Percentiles rank a stretch among this genome's conserved stretches.
Conservation (phyloP, 164 flowering plant genomes). For the Vitis rupestris region DNA sequence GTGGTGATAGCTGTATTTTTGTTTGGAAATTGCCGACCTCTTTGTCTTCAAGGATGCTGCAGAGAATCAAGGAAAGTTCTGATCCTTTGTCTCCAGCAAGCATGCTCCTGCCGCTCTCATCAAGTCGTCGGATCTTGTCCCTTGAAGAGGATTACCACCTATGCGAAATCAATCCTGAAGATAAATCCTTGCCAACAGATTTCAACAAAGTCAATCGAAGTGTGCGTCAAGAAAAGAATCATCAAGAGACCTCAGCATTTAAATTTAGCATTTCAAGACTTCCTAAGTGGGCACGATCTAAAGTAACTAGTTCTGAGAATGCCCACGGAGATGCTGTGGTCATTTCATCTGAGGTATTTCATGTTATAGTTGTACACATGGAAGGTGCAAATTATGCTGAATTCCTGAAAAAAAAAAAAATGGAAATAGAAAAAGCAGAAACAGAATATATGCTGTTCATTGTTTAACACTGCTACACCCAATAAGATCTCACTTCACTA, state of each 20-base stretch:
- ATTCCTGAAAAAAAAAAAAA: too few relatives aligned
- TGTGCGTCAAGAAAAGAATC: constrained; percentile 9
- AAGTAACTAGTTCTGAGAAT: constrained; percentile 30
- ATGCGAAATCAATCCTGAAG: constrained; percentile 8
- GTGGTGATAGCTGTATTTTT: constrained; percentile 76
- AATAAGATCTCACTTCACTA: too few relatives aligned
- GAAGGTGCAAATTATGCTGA: too few relatives aligned
- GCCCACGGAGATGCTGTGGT: constrained; percentile 10
- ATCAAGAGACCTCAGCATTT: constrained; percentile 35
- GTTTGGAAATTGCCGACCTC: constrained; percentile 62
- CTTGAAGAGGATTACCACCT: constrained; percentile 22
- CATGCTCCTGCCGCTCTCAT: constrained; percentile 19
- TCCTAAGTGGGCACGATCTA: constrained; percentile 75
- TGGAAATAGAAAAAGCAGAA: too few relatives aligned
- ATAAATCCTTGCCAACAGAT: constrained; percentile 5
- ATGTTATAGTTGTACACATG: neutral
- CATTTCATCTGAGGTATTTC: constrained; percentile 40
- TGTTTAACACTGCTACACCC: too few relatives aligned
- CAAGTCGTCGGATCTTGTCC: constrained; percentile 18
- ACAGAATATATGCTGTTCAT: too few relatives aligned
- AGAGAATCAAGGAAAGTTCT: constrained; percentile 35
- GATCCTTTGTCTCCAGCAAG: constrained; percentile 32
- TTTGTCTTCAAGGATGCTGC: constrained; percentile 51
- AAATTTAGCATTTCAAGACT: constrained; percentile 72
- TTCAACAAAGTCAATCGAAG: constrained; percentile 13